These are phyloP conservation scores for Trichoderma reesei DNA, from an alignment of 495 filamentous ascomycete genomes.

Conservation along the genomic window DNA sequence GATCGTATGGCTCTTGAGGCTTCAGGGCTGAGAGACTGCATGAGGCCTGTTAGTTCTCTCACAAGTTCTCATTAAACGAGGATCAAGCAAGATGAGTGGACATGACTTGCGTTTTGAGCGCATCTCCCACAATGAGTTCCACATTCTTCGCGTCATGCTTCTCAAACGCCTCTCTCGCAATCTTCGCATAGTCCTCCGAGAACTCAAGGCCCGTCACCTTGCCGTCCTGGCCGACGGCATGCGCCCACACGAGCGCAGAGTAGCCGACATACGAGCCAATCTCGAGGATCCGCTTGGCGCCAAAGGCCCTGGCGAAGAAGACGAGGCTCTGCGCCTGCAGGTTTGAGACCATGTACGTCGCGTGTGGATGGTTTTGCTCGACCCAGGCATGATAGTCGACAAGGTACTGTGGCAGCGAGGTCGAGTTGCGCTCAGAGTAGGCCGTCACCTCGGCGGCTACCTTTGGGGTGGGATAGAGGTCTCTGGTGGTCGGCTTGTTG, in stretches of 20 bases:
- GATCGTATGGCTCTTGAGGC: constrained; percentile 25
- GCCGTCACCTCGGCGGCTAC: constrained; percentile 20
- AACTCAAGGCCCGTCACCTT: constrained; percentile 30
- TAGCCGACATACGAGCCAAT: constrained; percentile 30
- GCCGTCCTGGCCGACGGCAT: constrained; percentile 25
- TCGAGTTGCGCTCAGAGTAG: constrained; percentile 22
- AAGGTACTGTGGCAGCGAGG: constrained; percentile 20
- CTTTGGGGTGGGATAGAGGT: constrained; percentile 23
- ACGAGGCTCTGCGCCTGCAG: constrained; percentile 23
- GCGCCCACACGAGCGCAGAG: constrained; percentile 25
- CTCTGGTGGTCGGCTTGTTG: constrained; percentile 26
- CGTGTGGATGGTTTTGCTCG: constrained; percentile 14
- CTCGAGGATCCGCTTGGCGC: constrained; percentile 30
- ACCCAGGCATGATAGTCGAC: constrained; percentile 23
- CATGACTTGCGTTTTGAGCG: constrained; percentile 23
- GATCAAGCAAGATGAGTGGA: too few species aligned
- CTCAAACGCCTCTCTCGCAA: constrained; percentile 18
- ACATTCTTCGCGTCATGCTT: constrained; percentile 23
- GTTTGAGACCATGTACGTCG: constrained; percentile 28
- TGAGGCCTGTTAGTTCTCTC: background rate
- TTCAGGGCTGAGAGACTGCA: constrained; percentile 21
- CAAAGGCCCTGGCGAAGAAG: constrained; percentile 22
- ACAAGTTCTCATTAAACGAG: background rate
- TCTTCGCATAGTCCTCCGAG: constrained; percentile 20
- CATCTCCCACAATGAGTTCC: constrained; percentile 26